A percentile compares a stretch with the other conserved stretches of the same genome.
Evolutionary conservation across 1,284 basidiomycete genomes (phyloP).

Genomic region (Leccinum pseudoinsigne): DNA sequence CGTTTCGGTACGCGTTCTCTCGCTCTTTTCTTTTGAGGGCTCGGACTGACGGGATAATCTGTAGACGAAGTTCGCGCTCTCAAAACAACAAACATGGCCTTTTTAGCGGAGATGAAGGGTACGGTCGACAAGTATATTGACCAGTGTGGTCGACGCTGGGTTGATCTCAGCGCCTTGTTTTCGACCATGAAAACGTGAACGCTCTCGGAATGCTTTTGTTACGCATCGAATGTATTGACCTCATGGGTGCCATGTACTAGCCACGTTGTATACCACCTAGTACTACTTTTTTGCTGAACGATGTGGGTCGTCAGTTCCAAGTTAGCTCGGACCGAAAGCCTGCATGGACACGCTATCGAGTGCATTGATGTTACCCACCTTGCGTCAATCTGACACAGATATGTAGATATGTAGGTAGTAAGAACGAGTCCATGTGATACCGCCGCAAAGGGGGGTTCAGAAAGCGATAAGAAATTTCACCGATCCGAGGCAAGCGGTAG

Average conservation of each 20-base stretch:
- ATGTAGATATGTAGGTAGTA: no score
- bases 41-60: conserved; percentile 6
- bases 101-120: conserved; percentile 52
- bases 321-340: no score
- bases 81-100: conserved; percentile 47
- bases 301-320: no score
- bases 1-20: conserved; percentile 45
- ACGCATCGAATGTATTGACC: neutral
- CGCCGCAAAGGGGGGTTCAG: no score
- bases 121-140: conserved; percentile 79
- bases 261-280: conserved; percentile 6
- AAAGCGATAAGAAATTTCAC: no score
- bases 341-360: no score
- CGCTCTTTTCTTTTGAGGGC: neutral
- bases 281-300: no score
- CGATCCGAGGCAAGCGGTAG: no score
- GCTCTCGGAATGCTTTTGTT: neutral
- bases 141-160: conserved; percentile 84
- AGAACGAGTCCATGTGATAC: no score
- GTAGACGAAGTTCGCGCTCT: conserved; percentile 60
- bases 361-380: no score
- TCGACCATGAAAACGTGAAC: conserved; percentile 64
- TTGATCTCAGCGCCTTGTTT: conserved; percentile 71
- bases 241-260: conserved; percentile 4
- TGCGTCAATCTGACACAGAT: no score